Conservation (phyloP, 345 rosid species). For the Nasturtium officinale region DNA sequence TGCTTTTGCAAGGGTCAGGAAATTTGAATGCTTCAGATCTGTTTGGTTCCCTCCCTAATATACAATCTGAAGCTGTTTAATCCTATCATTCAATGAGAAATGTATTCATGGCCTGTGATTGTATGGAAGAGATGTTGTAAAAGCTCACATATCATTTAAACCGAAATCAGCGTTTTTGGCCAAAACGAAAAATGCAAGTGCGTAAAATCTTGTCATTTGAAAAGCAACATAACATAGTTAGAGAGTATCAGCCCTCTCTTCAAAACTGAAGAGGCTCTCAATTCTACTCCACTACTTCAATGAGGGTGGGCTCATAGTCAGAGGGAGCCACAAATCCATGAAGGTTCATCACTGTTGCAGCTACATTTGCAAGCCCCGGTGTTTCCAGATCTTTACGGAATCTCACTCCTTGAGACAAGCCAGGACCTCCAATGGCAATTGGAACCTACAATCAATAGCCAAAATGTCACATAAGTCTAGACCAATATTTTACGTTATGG, state of each 20-base stretch:
- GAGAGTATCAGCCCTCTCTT: constrained; percentile 30
- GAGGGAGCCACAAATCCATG: constrained; percentile 84
- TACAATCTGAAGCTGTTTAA: background rate
- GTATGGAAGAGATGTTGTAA: background rate
- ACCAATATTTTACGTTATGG: background rate
- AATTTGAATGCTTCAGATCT: constrained; percentile 21
- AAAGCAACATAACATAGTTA: constrained; percentile 18
- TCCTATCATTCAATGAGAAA: too few species aligned
- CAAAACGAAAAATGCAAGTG: background rate
- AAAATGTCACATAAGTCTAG: background rate
- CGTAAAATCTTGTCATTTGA: constrained; percentile 21
- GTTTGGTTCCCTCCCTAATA: background rate
- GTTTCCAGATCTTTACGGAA: constrained; percentile 67
- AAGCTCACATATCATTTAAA: background rate
- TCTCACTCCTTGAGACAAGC: constrained; percentile 62
- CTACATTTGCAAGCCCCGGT: constrained; percentile 91
- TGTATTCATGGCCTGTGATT: too few species aligned
- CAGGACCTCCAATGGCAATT: constrained; percentile 95
- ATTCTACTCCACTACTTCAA: constrained; percentile 63
- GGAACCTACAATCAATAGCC: constrained; percentile 61
- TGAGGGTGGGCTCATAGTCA: constrained; percentile 82
- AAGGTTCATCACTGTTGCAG: constrained; percentile 94
- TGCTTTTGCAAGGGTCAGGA: constrained; percentile 21
- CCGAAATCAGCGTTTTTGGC: background rate
- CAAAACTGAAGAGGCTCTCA: constrained; percentile 27